Conservation (phyloP, 495 filamentous ascomycete genomes). For the Penicillium diatomitis region DNA sequence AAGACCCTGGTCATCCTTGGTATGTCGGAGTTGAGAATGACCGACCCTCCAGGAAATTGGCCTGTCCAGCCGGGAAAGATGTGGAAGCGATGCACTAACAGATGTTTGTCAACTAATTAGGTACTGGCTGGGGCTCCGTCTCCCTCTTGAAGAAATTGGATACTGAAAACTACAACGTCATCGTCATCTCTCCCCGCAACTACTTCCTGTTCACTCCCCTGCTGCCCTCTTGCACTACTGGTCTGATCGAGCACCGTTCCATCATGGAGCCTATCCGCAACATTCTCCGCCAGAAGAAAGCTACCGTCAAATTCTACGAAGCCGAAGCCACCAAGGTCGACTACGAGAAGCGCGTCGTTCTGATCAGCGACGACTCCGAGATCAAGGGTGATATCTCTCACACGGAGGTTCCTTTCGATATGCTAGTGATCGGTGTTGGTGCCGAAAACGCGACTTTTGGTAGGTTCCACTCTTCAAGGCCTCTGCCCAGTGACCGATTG, state of each 20-base stretch:
- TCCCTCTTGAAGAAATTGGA: slow-evolving; percentile 97
- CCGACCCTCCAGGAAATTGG: slow-evolving; percentile 1
- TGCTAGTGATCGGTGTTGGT: slow-evolving; percentile 93
- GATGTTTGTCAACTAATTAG: slow-evolving; percentile 31
- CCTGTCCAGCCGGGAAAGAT: background rate
- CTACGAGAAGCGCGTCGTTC: slow-evolving; percentile 76
- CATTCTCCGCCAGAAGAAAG: slow-evolving; percentile 87
- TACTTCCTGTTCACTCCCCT: slow-evolving; percentile 99
- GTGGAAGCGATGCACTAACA: slow-evolving; percentile 8
- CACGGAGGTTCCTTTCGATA: slow-evolving; percentile 93
- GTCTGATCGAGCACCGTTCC: slow-evolving; percentile 94
- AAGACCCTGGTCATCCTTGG: slow-evolving; percentile 96
- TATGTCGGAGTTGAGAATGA: slow-evolving; percentile 34
- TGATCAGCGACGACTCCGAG: slow-evolving; percentile 86
- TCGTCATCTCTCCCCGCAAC: slow-evolving; percentile 91
- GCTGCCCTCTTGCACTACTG: slow-evolving; percentile 92
- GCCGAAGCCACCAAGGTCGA: slow-evolving; percentile 97
- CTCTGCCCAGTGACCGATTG: no score
- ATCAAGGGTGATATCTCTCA: slow-evolving; percentile 74
- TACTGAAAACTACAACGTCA: slow-evolving; percentile 96
- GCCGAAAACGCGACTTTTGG: slow-evolving; percentile 99
- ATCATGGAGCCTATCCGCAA: slow-evolving; percentile 99
- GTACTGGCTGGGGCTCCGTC: slow-evolving; percentile 94
- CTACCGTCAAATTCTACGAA: slow-evolving; percentile 91
- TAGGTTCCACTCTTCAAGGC: slow-evolving; percentile 19